Conservation (phyloP, 2,329 filamentous ascomycete species). For the Lasiodiplodia sp. region DNA sequence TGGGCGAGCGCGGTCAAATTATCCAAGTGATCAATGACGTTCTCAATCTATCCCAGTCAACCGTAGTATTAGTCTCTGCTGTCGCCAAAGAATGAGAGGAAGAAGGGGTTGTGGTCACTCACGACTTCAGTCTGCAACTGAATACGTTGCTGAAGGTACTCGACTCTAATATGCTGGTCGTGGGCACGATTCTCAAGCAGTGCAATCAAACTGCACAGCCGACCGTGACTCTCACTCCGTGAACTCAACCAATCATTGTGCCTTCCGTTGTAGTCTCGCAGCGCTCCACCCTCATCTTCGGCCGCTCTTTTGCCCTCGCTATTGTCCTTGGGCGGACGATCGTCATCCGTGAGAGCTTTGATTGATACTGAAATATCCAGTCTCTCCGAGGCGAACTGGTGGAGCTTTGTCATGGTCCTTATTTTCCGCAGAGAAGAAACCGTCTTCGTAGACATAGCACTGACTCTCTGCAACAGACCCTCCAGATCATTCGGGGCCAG, state of each 20-base stretch:
- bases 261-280: neutral
- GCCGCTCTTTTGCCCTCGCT: too few species aligned
- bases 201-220: neutral
- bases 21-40: neutral
- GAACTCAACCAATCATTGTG: neutral
- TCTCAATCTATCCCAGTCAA: neutral
- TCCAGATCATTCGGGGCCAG: neutral
- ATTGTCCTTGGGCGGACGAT: neutral
- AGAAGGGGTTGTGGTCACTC: neutral
- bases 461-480: neutral
- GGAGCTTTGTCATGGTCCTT: neutral
- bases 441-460: neutral
- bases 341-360: neutral
- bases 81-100: neutral
- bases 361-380: neutral
- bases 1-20: neutral
- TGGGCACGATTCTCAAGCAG: neutral
- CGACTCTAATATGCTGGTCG: neutral
- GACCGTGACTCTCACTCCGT: neutral
- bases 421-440: neutral
- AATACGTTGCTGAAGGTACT: neutral
- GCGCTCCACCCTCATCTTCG: neutral
- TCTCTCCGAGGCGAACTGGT: neutral
- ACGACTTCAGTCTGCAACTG: neutral
- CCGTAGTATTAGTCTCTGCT: neutral